Evolutionary conservation across 2,329 filamentous ascomycete genomes (phyloP).

Genomic region (Podosphaera aphanis): DNA sequence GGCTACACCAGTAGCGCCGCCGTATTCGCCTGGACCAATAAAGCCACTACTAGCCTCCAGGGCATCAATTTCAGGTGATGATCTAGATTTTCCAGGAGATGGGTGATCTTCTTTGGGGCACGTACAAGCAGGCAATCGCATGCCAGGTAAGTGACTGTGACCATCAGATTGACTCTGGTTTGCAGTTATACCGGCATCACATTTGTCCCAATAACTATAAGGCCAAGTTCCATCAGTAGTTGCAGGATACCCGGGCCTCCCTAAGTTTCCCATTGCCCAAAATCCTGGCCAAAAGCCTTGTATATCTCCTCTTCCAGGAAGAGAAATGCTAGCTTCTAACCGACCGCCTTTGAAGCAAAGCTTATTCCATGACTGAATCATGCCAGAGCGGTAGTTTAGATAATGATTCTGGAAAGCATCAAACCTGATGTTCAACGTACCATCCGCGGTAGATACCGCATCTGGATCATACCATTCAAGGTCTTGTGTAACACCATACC

Average conservation of each 20-base stretch:
- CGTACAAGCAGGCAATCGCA: slow-evolving; percentile 45
- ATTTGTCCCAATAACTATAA: slow-evolving; percentile 45
- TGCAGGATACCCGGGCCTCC: slow-evolving; percentile 41
- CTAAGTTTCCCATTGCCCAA: slow-evolving; percentile 55
- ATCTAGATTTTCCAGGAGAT: slow-evolving; percentile 36
- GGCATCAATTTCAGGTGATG: slow-evolving; percentile 48
- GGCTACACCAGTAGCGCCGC: slow-evolving; percentile 31
- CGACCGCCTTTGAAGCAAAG: slow-evolving; percentile 49
- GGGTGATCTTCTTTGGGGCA: slow-evolving; percentile 42
- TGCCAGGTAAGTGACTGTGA: slow-evolving; percentile 42
- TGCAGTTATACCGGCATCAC: slow-evolving; percentile 46
- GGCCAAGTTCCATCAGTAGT: slow-evolving; percentile 55
- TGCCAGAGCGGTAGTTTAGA: slow-evolving; percentile 45
- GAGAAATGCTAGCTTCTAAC: slow-evolving; percentile 44
- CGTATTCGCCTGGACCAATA: slow-evolving; percentile 20
- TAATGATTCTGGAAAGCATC: slow-evolving; percentile 41
- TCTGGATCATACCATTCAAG: slow-evolving; percentile 51
- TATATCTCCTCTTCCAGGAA: slow-evolving; percentile 41
- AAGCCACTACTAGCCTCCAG: slow-evolving; percentile 36
- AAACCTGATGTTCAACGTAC: slow-evolving; percentile 38
- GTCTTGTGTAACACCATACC: slow-evolving; percentile 50
- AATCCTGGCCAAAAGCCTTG: slow-evolving; percentile 54
- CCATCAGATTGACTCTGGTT: slow-evolving; percentile 48
- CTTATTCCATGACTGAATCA: slow-evolving; percentile 54
- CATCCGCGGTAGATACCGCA: slow-evolving; percentile 36